Evolutionary conservation across 352 stramenopile genomes (phyloP), one percentile per base, ranked within the genome.

Genomic region (Phytophthora boehmeriae): DNA sequence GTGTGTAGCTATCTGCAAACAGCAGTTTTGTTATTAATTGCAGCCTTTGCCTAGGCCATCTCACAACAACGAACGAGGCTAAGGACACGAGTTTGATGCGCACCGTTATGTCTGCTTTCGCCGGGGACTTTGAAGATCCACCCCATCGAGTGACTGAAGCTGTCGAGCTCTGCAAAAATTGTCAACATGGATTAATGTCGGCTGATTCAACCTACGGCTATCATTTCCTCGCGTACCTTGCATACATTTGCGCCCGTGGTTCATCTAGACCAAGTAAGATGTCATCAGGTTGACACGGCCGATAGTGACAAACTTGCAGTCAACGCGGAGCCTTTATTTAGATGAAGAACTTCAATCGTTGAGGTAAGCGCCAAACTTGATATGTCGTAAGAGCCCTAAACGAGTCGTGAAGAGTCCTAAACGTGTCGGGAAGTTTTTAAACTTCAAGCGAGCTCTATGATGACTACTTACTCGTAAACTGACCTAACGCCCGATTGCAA

Each of bases 81-180:
- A 6, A 6, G 25, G 25, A 6, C 25, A 30, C 25, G 25, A 30
- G 25, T 25, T 17, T 8, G 13, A 28, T 4, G 39, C 49, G 14
- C 62, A 78, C 72, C 61, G 22, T 50, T 19, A 23, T 56, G 27
- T 2, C 49, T 48, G 22, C 6, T 10, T 13, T 59, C 34, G 20
- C 42, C 27, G 6, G 84, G 34, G 35, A 85, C 58, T 13, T 48
- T 76, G 44, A 90, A 86, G 1, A 63, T 66, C 80, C 78, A 92
- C 25, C 82, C 82, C 80, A 89, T 89, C 34, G 58, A 43, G 8
- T 86, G 58, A 8, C 73, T 80, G 50, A 92, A 92, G 23, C 52
- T 75, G 23, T 77, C 69, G 11, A 92, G 62, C 10, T 92, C 82
- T 88, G 4, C 20, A 46, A 5, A 39, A 38, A 41, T 51, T 14